Conservation (phyloP, 331 rosid genomes). For the Arachis monticola region DNA sequence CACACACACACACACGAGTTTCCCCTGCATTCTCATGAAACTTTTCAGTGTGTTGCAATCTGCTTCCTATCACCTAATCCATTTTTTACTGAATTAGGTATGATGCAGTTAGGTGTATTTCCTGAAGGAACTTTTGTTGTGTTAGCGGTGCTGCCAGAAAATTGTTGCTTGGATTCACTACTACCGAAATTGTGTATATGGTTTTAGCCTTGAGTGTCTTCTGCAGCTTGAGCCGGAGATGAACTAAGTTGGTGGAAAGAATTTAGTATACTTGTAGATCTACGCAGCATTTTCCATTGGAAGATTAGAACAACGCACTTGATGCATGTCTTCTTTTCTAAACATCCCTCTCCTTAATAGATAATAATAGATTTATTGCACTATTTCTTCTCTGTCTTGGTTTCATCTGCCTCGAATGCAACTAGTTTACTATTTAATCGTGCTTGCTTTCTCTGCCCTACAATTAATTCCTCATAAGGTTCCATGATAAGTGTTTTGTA, state of each 20-base stretch:
- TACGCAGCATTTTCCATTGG: conserved; percentile 23
- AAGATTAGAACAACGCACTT: conserved; percentile 28
- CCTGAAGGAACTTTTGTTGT: conserved; percentile 46
- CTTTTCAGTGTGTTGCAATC: conserved; percentile 1
- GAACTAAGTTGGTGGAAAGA: conserved; percentile 28
- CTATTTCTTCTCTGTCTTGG: not conserved
- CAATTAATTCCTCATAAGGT: not conserved
- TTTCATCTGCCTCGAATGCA: conserved; percentile 17
- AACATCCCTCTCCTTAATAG: not conserved
- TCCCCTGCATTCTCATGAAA: not conserved
- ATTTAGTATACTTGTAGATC: conserved; percentile 28
- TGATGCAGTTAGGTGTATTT: conserved; percentile 25
- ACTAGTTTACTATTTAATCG: not conserved
- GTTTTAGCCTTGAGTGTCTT: conserved; percentile 33
- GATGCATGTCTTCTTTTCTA: conserved; percentile 2
- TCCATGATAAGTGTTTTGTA: not conserved
- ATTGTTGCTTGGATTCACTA: conserved; percentile 33
- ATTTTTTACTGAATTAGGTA: not conserved
- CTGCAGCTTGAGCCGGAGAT: conserved; percentile 20
- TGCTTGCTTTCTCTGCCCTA: not conserved
- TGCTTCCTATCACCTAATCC: not conserved
- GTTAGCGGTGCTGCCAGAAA: conserved; percentile 30
- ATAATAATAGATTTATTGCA: not conserved
- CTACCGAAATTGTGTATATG: conserved; percentile 33
- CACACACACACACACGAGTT: no score